These are phyloP conservation scores for Leccinum olivaceoglutinosum DNA, from an alignment of 1,284 basidiomycete genomes.

Conservation along the genomic window DNA sequence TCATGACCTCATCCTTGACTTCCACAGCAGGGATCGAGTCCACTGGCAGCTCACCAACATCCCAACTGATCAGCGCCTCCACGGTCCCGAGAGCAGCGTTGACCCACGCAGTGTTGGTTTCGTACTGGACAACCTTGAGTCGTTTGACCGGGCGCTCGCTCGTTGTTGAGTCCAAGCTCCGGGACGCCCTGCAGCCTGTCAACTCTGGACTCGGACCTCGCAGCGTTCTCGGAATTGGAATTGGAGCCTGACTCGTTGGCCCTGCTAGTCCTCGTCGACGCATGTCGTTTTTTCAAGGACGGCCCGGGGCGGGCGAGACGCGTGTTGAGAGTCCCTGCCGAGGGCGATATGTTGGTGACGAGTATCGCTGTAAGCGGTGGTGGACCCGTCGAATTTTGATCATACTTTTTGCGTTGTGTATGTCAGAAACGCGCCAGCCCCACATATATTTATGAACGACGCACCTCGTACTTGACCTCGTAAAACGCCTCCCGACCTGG, in stretches of 20 bases:
- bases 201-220: neutral
- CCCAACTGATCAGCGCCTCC: constrained; percentile 20
- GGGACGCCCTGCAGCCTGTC: neutral
- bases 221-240: constrained; percentile 13
- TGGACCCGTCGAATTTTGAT: constrained; percentile 67
- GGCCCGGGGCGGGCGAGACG: constrained; percentile 10
- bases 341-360: constrained; percentile 61
- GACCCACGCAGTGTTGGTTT: constrained; percentile 13
- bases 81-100: constrained; percentile 25
- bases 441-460: constrained; percentile 24
- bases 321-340: constrained; percentile 3
- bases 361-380: constrained; percentile 78
- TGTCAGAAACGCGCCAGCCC: constrained; percentile 9
- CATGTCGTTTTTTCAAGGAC: constrained; percentile 1
- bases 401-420: constrained; percentile 57
- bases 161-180: constrained; percentile 8
- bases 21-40: constrained; percentile 1
- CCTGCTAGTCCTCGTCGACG: neutral
- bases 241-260: constrained; percentile 6
- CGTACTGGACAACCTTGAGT: constrained; percentile 20
- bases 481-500: constrained; percentile 42
- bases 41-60: constrained; percentile 1
- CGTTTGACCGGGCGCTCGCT: constrained; percentile 16
- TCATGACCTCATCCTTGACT: neutral
- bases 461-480: constrained; percentile 57